Evolutionary conservation across 2,329 filamentous ascomycete genomes (phyloP).

Genomic region (Verticillium alfalfae): DNA sequence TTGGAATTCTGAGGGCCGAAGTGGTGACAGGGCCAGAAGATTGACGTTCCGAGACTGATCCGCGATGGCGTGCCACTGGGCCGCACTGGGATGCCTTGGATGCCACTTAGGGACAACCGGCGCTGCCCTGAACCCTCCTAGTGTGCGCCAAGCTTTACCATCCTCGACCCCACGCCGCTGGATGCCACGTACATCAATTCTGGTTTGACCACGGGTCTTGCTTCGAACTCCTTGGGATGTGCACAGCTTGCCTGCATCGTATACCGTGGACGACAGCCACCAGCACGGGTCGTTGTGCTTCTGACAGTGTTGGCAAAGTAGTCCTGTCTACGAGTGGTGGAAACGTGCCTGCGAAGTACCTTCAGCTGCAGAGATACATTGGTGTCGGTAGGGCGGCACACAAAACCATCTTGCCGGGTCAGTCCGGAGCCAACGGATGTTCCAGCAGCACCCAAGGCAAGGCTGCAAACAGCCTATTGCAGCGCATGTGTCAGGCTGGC

Average conservation of each 20-base stretch:
- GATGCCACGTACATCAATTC: background rate
- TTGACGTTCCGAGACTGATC: conserved; percentile 9
- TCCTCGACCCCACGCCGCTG: background rate
- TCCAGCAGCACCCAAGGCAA: background rate
- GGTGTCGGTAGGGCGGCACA: background rate
- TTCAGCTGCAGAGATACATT: background rate
- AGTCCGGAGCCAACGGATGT: background rate
- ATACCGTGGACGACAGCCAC: background rate
- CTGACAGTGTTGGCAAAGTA: background rate
- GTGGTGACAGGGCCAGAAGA: background rate
- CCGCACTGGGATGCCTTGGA: conserved; percentile 3
- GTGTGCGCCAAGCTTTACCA: conserved; percentile 8
- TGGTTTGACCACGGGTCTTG: background rate
- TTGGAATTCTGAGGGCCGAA: background rate
- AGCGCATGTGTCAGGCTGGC: background rate
- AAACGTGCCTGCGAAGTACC: background rate
- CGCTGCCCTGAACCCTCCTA: background rate
- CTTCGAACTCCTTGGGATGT: background rate
- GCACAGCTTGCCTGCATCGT: background rate
- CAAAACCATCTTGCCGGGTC: background rate
- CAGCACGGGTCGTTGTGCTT: background rate
- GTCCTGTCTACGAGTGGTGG: background rate
- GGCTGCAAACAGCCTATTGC: background rate
- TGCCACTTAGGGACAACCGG: conserved; percentile 6
- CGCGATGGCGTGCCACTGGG: conserved; percentile 6